A percentile compares a stretch with the other conserved stretches of the same genome.
Evolutionary conservation across 805 yeast species (phyloP).

Genomic region (Ascoidea tarda): DNA sequence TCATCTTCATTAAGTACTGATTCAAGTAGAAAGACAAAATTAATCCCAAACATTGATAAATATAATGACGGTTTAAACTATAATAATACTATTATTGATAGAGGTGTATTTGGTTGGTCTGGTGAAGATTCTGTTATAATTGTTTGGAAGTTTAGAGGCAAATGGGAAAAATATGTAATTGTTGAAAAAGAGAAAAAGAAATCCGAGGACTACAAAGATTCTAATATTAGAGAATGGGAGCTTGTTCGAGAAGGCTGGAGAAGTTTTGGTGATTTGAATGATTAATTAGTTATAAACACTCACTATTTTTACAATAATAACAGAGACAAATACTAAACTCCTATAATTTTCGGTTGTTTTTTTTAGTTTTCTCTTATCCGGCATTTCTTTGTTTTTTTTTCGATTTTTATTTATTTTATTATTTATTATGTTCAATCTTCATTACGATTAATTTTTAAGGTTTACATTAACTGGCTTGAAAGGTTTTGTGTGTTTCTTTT

Average conservation of each 20-base stretch:
- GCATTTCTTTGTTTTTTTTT: no score
- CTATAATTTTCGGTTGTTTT: no score
- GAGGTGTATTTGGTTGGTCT: slow-evolving; percentile 59
- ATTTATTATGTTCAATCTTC: no score
- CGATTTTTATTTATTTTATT: no score
- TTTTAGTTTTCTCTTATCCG: no score
- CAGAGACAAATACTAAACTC: no score
- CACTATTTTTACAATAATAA: no score
- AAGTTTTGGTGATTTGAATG: slow-evolving; percentile 27
- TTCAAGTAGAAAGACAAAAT: not conserved
- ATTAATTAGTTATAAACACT: slow-evolving; percentile 1
- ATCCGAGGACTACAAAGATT: slow-evolving; percentile 3
- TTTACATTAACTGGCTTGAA: no score
- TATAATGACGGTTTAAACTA: slow-evolving; percentile 14
- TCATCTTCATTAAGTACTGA: not conserved
- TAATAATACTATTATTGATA: slow-evolving; percentile 14
- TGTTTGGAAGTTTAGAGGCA: slow-evolving; percentile 58
- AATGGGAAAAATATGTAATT: slow-evolving; percentile 80
- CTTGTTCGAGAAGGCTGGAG: slow-evolving; percentile 64
- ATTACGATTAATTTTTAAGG: no score
- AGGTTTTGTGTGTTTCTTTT: no score
- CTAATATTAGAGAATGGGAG: slow-evolving; percentile 29
- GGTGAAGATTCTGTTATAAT: slow-evolving; percentile 54
- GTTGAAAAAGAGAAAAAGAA: slow-evolving; percentile 29
- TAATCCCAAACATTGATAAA: slow-evolving; percentile 7